Evolutionary conservation across 2,329 filamentous ascomycete species (phyloP).

Genomic region (Trichothecium roseum): DNA sequence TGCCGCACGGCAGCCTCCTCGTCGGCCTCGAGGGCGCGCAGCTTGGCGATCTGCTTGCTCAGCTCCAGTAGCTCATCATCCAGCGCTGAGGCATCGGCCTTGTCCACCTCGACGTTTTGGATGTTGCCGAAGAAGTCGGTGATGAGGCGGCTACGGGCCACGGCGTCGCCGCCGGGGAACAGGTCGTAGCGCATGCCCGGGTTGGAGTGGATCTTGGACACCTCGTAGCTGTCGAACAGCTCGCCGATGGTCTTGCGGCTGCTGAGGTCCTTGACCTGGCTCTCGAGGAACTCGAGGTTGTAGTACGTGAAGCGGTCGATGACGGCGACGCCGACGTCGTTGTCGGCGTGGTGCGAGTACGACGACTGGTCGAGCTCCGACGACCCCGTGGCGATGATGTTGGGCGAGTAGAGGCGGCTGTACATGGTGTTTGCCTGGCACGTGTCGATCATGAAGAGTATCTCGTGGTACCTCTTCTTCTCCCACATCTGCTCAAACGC

Average conservation of each 20-base stretch:
- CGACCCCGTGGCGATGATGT: slow-evolving; percentile 96
- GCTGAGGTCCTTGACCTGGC: slow-evolving; percentile 72
- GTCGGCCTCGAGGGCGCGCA: slow-evolving; percentile 38
- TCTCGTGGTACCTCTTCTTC: slow-evolving; percentile 97
- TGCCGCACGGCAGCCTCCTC: slow-evolving; percentile 18
- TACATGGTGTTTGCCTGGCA: slow-evolving; percentile 99
- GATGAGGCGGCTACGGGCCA: slow-evolving; percentile 68
- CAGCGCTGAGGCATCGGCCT: slow-evolving; percentile 43
- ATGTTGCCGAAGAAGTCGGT: slow-evolving; percentile 99
- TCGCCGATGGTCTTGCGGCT: slow-evolving; percentile 87
- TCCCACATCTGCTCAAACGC: slow-evolving; percentile 99
- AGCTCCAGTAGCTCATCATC: slow-evolving; percentile 72
- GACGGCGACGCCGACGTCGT: slow-evolving; percentile 93
- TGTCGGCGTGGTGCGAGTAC: slow-evolving; percentile 96
- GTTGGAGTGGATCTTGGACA: slow-evolving; percentile 85
- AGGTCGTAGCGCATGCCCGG: slow-evolving; percentile 90
- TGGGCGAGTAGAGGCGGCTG: slow-evolving; percentile 93
- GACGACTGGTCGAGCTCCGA: slow-evolving; percentile 92
- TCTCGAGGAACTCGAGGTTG: slow-evolving; percentile 93
- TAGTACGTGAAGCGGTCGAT: slow-evolving; percentile 99
- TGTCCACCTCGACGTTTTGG: slow-evolving; percentile 87
- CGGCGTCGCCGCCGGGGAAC: slow-evolving; percentile 75
- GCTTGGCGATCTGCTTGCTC: slow-evolving; percentile 51
- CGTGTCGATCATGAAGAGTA: slow-evolving; percentile 99
- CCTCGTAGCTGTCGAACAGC: slow-evolving; percentile 92